These are phyloP conservation scores for Phascolomyces articulosus DNA, from an alignment of 371 early-diverging fungal species.

Conservation along the genomic window DNA sequence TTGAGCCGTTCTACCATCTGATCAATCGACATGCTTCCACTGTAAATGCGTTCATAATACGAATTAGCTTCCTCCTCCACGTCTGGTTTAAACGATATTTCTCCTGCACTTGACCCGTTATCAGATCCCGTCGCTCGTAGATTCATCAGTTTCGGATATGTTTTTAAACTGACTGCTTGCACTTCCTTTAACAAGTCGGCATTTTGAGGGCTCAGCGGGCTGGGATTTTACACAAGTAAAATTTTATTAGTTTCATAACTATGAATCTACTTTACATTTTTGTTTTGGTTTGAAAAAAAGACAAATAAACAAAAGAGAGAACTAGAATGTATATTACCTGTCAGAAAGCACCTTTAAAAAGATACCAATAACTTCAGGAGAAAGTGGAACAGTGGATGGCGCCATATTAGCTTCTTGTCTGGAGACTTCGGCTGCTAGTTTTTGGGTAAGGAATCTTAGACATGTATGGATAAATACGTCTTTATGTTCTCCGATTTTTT, in stretches of 20 bases:
- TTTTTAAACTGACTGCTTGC: constrained; percentile 60
- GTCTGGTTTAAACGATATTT: constrained; percentile 54
- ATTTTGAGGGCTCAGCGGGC: constrained; percentile 64
- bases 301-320: not conserved
- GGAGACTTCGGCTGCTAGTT: constrained; percentile 51
- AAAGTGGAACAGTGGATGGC: constrained; percentile 59
- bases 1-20: constrained; percentile 75
- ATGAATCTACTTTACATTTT: not conserved
- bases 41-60: constrained; percentile 80
- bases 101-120: constrained; percentile 31
- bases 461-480: constrained; percentile 74
- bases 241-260: not conserved
- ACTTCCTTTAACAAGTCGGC: constrained; percentile 63
- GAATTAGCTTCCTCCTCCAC: constrained; percentile 83
- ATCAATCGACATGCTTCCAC: constrained; percentile 72
- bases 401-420: constrained; percentile 35
- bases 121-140: constrained; percentile 31
- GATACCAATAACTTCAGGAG: constrained; percentile 69
- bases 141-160: constrained; percentile 62
- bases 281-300: too few species aligned
- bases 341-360: constrained; percentile 72
- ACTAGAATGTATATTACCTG: constrained; percentile 45
- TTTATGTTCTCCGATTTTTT: constrained; percentile 68
- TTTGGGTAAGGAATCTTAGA: constrained; percentile 79
- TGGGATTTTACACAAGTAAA: constrained; percentile 16